phyloP scores from a whole-genome alignment of 352 stramenopile genomes.

The Hyaloperonospora brassicae region DNA sequence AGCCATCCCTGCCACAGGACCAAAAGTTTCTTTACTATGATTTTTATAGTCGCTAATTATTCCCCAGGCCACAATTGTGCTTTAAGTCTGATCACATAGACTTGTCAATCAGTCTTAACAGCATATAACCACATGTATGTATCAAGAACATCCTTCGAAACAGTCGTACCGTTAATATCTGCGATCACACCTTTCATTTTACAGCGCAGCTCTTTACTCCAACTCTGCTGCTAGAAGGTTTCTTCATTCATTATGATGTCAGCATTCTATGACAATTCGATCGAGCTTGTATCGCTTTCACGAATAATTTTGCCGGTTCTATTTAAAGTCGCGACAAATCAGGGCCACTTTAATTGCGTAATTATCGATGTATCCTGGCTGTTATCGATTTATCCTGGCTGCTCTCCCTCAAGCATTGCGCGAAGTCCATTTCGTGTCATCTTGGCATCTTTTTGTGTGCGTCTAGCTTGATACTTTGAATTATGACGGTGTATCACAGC shows the following conservation, averaged over 20 bases:
- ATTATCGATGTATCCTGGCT: too few relatives aligned
- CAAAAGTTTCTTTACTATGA: background rate
- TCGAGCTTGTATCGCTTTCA: too few relatives aligned
- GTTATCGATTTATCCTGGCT: too few relatives aligned
- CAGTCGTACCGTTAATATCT: slow-evolving; percentile 1
- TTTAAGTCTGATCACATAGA: background rate
- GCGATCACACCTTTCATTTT: slow-evolving; percentile 3
- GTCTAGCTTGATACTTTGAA: too few relatives aligned
- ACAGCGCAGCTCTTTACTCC: slow-evolving; percentile 4
- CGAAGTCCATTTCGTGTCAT: too few relatives aligned
- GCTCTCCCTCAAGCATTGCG: too few relatives aligned
- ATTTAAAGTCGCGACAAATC: too few relatives aligned
- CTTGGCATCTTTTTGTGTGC: too few relatives aligned
- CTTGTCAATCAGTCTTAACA: slow-evolving; percentile 1
- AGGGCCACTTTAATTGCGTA: too few relatives aligned
- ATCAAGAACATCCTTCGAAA: slow-evolving; percentile 2
- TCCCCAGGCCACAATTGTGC: background rate
- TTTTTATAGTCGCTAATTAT: slow-evolving; percentile 2
- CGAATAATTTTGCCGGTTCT: too few relatives aligned
- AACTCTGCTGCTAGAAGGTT: slow-evolving; percentile 5
- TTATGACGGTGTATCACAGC: too few relatives aligned
- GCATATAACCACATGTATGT: slow-evolving; percentile 2
- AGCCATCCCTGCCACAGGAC: background rate
- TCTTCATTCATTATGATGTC: background rate
- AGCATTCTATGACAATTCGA: background rate